These are phyloP conservation scores for Eucalyptus regnans DNA, from an alignment of 345 rosid species.

Conservation along the genomic window DNA sequence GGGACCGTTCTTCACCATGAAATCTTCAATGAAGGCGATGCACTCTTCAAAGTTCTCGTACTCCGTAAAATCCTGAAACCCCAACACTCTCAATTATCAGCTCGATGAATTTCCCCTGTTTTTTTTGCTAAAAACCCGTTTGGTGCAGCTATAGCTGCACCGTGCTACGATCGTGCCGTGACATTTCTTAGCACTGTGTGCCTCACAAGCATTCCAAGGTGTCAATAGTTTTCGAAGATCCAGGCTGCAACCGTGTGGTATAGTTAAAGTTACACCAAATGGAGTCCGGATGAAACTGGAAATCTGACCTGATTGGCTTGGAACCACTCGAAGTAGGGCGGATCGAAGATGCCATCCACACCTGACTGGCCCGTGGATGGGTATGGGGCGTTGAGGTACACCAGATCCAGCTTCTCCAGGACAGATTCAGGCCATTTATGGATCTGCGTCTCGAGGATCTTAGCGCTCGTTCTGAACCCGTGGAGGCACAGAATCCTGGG, in stretches of 20 bases:
- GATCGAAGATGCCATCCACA: slow-evolving; percentile 34
- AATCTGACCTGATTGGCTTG: slow-evolving; percentile 19
- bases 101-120: not conserved
- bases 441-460: slow-evolving; percentile 22
- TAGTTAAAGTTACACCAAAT: not conserved
- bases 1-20: slow-evolving; percentile 30
- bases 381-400: slow-evolving; percentile 32
- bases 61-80: slow-evolving; percentile 14
- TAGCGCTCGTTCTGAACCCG: slow-evolving; percentile 38
- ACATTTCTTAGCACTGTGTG: not conserved
- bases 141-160: not conserved
- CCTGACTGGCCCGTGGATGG: slow-evolving; percentile 23
- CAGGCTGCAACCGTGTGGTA: not conserved
- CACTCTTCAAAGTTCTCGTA: slow-evolving; percentile 32
- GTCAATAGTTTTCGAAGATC: not conserved
- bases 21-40: slow-evolving; percentile 25
- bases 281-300: not conserved
- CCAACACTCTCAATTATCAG: not conserved
- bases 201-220: not conserved
- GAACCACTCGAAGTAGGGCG: slow-evolving; percentile 50
- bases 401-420: slow-evolving; percentile 26
- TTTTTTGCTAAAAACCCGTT: not conserved
- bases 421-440: slow-evolving; percentile 25
- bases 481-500: slow-evolving; percentile 45
- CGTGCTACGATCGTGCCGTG: not conserved